These are phyloP conservation scores for Candida cerambycidarum DNA, from an alignment of 805 yeast species.

Conservation along the genomic window DNA sequence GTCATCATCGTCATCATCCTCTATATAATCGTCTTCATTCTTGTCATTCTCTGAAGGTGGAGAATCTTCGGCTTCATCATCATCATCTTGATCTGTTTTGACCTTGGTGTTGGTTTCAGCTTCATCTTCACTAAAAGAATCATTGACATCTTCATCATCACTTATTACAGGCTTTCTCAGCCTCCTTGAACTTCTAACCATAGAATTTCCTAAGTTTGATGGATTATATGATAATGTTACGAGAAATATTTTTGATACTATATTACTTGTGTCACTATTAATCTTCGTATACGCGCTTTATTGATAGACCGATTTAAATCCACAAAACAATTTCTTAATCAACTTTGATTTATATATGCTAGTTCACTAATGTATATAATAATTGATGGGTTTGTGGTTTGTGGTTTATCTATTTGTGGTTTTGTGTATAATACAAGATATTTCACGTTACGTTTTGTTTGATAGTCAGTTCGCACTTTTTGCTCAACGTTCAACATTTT, in stretches of 20 bases:
- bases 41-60: constrained; percentile 18
- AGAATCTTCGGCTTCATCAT: constrained; percentile 10
- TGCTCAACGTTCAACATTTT: too few relatives aligned
- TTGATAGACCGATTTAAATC: constrained; percentile 1
- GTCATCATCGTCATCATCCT: constrained; percentile 16
- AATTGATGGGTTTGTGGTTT: too few relatives aligned
- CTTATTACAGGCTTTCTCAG: constrained; percentile 5
- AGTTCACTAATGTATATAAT: too few relatives aligned
- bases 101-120: too few relatives aligned
- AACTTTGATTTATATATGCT: too few relatives aligned
- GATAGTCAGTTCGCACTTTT: too few relatives aligned
- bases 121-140: constrained; percentile 8
- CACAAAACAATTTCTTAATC: too few relatives aligned
- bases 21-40: constrained; percentile 23
- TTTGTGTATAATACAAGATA: too few relatives aligned
- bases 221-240: constrained; percentile 12
- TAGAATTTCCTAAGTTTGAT: constrained; percentile 8
- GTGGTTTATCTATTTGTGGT: background rate
- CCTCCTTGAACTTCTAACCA: constrained; percentile 18
- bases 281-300: too few relatives aligned
- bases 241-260: constrained; percentile 10
- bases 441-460: too few relatives aligned
- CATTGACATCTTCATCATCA: constrained; percentile 14
- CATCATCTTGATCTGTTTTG: constrained; percentile 2
- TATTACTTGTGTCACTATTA: too few relatives aligned